phyloP scores from a whole-genome alignment of 2,329 filamentous ascomycete genomes.

The Onygena corvina region DNA sequence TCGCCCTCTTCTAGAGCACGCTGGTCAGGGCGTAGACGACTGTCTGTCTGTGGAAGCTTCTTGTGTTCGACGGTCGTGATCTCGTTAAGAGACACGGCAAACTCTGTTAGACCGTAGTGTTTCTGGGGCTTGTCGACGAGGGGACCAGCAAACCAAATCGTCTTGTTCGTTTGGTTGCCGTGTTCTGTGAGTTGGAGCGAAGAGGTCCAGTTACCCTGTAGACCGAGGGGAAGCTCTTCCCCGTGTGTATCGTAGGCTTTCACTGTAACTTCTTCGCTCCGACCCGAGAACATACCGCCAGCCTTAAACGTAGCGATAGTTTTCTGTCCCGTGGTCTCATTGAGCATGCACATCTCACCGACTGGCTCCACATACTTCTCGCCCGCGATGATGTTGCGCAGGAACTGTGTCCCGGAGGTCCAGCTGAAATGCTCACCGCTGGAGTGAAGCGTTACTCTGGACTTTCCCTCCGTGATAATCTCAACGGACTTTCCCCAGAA shows the following conservation, averaged over 20 bases:
- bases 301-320: constrained; percentile 83
- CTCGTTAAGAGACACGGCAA: constrained; percentile 79
- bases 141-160: constrained; percentile 66
- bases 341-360: constrained; percentile 72
- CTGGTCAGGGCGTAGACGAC: constrained; percentile 75
- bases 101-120: constrained; percentile 78
- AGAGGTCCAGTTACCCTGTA: constrained; percentile 76
- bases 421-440: constrained; percentile 77
- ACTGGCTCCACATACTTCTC: constrained; percentile 97
- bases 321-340: constrained; percentile 72
- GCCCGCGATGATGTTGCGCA: constrained; percentile 92
- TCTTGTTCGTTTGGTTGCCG: constrained; percentile 49
- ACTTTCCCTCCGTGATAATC: constrained; percentile 80
- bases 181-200: constrained; percentile 55
- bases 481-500: constrained; percentile 98
- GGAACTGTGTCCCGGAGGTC: constrained; percentile 75
- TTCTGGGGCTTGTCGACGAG: constrained; percentile 68
- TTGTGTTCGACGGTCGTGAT: constrained; percentile 66
- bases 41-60: constrained; percentile 69
- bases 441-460: constrained; percentile 62
- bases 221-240: constrained; percentile 50
- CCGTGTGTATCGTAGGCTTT: constrained; percentile 60
- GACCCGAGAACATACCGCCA: constrained; percentile 93
- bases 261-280: constrained; percentile 76
- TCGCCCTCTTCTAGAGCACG: constrained; percentile 69